Conservation (phyloP, 129 eudicot species). For the Kitagawia praeruptora region DNA sequence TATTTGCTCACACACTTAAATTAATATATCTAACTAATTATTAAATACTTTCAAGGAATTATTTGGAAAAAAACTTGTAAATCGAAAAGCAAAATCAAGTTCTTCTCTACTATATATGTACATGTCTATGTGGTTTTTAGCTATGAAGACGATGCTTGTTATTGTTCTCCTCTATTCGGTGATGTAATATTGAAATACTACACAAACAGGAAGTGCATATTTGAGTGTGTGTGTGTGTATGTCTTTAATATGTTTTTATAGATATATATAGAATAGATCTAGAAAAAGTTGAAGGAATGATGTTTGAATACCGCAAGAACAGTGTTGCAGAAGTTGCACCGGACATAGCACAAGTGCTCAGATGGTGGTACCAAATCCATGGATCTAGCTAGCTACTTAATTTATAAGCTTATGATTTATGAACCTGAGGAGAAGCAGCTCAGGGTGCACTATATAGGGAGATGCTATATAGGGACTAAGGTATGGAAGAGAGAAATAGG, state of each 20-base stretch:
- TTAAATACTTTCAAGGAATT: neutral
- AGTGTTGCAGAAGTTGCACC: constrained; percentile 87
- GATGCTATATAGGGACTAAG: neutral
- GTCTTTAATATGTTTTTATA: too few relatives aligned
- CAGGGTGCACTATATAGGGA: neutral
- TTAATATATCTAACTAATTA: too few relatives aligned
- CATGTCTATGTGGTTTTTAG: too few relatives aligned
- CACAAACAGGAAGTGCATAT: too few relatives aligned
- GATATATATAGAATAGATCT: neutral
- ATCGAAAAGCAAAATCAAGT: neutral
- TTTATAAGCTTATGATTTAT: neutral
- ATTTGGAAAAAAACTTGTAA: neutral
- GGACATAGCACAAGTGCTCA: constrained; percentile 90
- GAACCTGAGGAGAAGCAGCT: neutral
- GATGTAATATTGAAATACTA: too few relatives aligned
- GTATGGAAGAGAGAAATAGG: neutral
- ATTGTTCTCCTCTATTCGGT: too few relatives aligned
- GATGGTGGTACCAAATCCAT: constrained; percentile 64
- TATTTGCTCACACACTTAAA: neutral
- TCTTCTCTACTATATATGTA: too few relatives aligned
- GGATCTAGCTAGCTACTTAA: constrained; percentile 6
- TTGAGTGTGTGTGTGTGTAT: neutral
- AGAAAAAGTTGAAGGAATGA: neutral
- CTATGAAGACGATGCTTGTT: too few relatives aligned
- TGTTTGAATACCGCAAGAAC: constrained; percentile 68